Conservation (phyloP, 2,329 filamentous ascomycete genomes). For the Fusarium sp. region DNA sequence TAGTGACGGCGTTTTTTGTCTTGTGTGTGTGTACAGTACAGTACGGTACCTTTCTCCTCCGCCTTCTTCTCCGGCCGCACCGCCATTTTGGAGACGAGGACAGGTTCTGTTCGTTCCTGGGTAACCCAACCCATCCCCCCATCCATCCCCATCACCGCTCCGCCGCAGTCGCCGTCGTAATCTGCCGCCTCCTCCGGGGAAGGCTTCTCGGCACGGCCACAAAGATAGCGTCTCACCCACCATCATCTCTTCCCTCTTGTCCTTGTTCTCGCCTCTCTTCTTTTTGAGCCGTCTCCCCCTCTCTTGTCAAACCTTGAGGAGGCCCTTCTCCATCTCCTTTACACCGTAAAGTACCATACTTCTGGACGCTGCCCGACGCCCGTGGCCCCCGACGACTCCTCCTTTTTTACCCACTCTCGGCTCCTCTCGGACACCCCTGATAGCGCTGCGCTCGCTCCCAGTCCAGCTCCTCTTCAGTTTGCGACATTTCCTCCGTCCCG, state of each 20-base stretch:
- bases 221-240: conserved; percentile 12
- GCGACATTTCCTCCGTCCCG: conserved; percentile 33
- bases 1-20: neutral
- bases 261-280: neutral
- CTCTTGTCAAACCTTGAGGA: conserved; percentile 5
- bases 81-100: conserved; percentile 24
- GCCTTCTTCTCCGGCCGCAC: conserved; percentile 22
- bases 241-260: conserved; percentile 12
- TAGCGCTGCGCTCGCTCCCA: conserved; percentile 6
- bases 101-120: neutral
- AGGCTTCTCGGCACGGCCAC: conserved; percentile 25
- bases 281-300: neutral
- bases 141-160: conserved; percentile 36
- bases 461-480: conserved; percentile 11
- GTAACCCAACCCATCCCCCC: neutral
- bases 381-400: conserved; percentile 5
- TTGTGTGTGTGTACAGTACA: neutral
- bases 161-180: conserved; percentile 45
- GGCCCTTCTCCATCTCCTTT: conserved; percentile 4
- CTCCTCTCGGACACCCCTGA: conserved; percentile 34
- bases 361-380: neutral
- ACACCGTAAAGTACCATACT: neutral
- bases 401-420: conserved; percentile 35
- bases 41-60: neutral
- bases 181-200: conserved; percentile 39